Evolutionary conservation across 176 grass and related monocot species (phyloP).

Genomic region (Puya raimondii): DNA sequence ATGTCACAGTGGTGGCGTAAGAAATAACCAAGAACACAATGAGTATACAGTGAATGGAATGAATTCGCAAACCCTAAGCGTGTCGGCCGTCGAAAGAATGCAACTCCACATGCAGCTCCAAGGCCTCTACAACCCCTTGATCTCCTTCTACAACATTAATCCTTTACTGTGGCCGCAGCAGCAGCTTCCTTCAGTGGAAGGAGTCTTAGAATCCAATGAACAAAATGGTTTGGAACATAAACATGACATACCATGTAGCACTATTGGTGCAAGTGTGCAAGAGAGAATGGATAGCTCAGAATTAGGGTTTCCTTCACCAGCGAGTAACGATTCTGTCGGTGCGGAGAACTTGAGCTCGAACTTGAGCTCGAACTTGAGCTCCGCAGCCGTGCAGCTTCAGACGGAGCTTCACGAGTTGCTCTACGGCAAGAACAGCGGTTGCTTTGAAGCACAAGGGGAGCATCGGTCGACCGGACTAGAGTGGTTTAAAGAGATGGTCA

Average conservation of each 20-base stretch:
- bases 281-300: neutral
- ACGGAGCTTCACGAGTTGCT: neutral
- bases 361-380: neutral
- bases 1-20: slow-evolving; percentile 23
- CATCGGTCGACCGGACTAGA: neutral
- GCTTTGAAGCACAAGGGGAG: neutral
- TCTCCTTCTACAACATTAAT: slow-evolving; percentile 3
- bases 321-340: neutral
- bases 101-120: slow-evolving; percentile 90
- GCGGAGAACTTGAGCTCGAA: neutral
- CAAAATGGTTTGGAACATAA: neutral
- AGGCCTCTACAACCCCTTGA: slow-evolving; percentile 49
- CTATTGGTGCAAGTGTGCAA: neutral
- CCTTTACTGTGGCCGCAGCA: slow-evolving; percentile 33
- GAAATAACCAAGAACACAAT: slow-evolving; percentile 26
- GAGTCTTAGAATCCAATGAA: neutral
- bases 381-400: neutral
- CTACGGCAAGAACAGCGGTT: neutral
- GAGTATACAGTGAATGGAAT: neutral
- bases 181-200: slow-evolving; percentile 1
- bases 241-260: neutral
- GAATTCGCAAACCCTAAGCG: slow-evolving; percentile 41
- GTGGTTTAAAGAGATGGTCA: neutral
- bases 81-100: slow-evolving; percentile 75
- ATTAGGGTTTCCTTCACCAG: slow-evolving; percentile 11